These are phyloP conservation scores for Pichia norvegensis DNA, from an alignment of 1,139 yeast species.

Conservation along the genomic window DNA sequence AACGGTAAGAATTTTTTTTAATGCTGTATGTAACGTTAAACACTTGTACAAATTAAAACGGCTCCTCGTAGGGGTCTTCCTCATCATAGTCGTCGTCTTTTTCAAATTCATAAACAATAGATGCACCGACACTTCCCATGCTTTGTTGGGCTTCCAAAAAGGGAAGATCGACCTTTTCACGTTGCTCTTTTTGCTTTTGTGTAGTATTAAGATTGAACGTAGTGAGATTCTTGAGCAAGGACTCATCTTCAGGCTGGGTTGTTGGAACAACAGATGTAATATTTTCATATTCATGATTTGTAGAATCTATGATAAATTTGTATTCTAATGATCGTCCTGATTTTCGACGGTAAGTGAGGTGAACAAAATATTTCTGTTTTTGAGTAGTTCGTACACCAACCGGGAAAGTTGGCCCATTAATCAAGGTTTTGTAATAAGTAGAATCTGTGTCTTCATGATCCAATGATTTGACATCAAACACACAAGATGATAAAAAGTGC, in stretches of 20 bases:
- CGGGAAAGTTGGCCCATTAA: constrained; percentile 33
- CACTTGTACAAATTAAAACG: constrained; percentile 32
- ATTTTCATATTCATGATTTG: constrained; percentile 40
- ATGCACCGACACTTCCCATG: constrained; percentile 67
- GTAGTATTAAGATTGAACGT: constrained; percentile 81
- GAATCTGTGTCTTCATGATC: constrained; percentile 37
- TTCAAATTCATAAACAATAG: constrained; percentile 80
- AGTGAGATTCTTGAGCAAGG: constrained; percentile 60
- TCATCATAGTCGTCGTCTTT: constrained; percentile 87
- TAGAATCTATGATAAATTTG: constrained; percentile 44
- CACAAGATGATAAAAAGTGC: constrained; percentile 62
- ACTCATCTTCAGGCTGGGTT: constrained; percentile 33
- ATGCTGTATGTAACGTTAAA: not conserved
- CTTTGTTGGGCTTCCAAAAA: constrained; percentile 77
- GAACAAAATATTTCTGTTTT: constrained; percentile 37
- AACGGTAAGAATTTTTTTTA: not conserved
- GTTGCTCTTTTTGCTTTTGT: constrained; percentile 64
- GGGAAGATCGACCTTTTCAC: constrained; percentile 83
- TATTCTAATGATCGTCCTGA: constrained; percentile 73
- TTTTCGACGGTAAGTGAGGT: constrained; percentile 62
- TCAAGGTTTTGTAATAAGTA: constrained; percentile 34
- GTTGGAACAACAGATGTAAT: constrained; percentile 26
- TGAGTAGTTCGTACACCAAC: constrained; percentile 36
- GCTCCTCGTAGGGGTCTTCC: constrained; percentile 96
- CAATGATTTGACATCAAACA: constrained; percentile 50